A percentile compares a stretch with the other conserved stretches of the same genome.
phyloP scores from a whole-genome alignment of 2,329 filamentous ascomycete species.

The Alternaria hordeiaustralica region DNA sequence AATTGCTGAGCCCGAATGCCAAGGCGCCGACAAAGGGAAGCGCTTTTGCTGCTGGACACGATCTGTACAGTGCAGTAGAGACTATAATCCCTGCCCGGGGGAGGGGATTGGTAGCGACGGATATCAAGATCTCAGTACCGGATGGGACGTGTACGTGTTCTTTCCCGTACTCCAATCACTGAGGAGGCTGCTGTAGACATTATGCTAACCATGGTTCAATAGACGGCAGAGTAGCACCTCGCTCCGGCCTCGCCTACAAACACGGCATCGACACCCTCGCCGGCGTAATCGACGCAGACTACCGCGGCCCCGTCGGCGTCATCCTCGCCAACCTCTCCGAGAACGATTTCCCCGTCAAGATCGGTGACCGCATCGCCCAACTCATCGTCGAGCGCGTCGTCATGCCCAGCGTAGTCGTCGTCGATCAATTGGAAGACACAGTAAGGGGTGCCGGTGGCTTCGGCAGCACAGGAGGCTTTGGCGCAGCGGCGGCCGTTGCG shows the following conservation, averaged over 20 bases:
- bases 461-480: slow-evolving; percentile 49
- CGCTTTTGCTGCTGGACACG: slow-evolving; percentile 89
- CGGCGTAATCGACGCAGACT: slow-evolving; percentile 97
- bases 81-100: slow-evolving; percentile 80
- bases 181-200: background rate
- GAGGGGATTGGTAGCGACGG: slow-evolving; percentile 87
- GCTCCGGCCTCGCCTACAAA: slow-evolving; percentile 90
- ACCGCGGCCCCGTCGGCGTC: slow-evolving; percentile 91
- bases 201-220: background rate
- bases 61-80: slow-evolving; percentile 80
- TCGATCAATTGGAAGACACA: slow-evolving; percentile 86
- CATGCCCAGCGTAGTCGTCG: slow-evolving; percentile 90
- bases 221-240: slow-evolving; percentile 90
- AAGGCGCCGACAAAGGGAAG: slow-evolving; percentile 86
- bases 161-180: background rate
- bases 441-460: slow-evolving; percentile 80
- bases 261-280: slow-evolving; percentile 96
- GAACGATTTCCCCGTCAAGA: slow-evolving; percentile 77
- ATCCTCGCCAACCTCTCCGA: slow-evolving; percentile 93
- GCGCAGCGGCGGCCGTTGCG: slow-evolving; percentile 1
- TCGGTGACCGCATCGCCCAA: slow-evolving; percentile 92
- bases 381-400: slow-evolving; percentile 93
- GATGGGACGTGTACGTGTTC: slow-evolving; percentile 78
- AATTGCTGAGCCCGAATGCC: slow-evolving; percentile 84
- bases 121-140: slow-evolving; percentile 88